Base-by-base conservation (phyloP, 2,329 filamentous ascomycete species). In the Monilinia fructicola region DNA sequence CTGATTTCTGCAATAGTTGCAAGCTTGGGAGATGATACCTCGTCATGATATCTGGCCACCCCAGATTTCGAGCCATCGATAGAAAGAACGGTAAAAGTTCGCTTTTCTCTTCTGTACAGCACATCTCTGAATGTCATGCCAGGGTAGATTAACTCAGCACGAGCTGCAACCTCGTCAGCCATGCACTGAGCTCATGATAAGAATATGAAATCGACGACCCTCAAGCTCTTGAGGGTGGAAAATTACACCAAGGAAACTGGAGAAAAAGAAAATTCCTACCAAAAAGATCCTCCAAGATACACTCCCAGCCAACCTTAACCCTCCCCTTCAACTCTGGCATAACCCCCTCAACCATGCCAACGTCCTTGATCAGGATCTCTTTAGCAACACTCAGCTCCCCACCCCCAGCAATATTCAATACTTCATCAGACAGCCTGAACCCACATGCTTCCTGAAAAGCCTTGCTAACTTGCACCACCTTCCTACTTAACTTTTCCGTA, bases 391-490 rank as follows among this genome's bases (percentile, higher is more conserved):
- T 80, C 14, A 89, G 77, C 2, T 79, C 72, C 2, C 78, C 79
- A 10, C 82, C 81, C 12, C 84, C 81, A 2, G 83, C 80, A 31
- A 93, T 83, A 10, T 83, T 82, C 58, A 42, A 42, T 18, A 96
- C 81, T 61, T 87, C 84, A 59, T 93, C 90, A 21, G 87, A 87
- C 4, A 95, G 81, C 68, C 89, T 89, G 72, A 96, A 84, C 0
- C 86, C 86, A 71, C 90, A 90, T 9, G 86, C 84, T 46, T 90
- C 88, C 69, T 91, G 89, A 64, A 96, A 86, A 7, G 86, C 82
- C 69, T 91, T 88, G 28, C 91, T 88, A 80, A 91, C 86, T 81
- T 93, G 84, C 60, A 90, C 81, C 66, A 92, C 82, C 69, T 88
- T 85, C 71, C 86, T 86, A 74, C 87, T 84, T 71, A 92, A 80